Percentiles rank a stretch among this genome's conserved stretches.
phyloP scores from a whole-genome alignment of 2,329 filamentous ascomycete species.

The Blumeriella jaapii region DNA sequence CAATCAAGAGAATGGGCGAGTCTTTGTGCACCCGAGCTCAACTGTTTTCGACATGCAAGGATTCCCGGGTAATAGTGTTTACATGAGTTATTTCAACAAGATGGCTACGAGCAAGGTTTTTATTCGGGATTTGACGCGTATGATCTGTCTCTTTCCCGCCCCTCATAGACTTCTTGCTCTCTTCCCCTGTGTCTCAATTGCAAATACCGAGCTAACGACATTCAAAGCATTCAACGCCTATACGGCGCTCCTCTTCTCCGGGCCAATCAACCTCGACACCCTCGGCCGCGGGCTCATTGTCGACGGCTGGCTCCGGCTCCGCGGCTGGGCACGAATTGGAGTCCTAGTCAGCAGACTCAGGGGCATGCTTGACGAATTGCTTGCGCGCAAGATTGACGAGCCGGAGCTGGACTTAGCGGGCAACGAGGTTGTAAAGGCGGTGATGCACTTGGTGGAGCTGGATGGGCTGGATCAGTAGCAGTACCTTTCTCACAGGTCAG shows the following conservation, averaged over 20 bases:
- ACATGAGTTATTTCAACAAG: constrained; percentile 83
- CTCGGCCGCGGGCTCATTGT: constrained; percentile 77
- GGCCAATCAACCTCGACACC: constrained; percentile 75
- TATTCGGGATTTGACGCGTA: constrained; percentile 79
- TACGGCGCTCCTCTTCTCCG: constrained; percentile 77
- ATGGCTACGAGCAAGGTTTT: constrained; percentile 90
- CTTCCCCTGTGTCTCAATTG: too few relatives aligned
- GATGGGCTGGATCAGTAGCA: constrained; percentile 62
- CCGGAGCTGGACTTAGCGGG: constrained; percentile 47
- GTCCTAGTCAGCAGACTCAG: constrained; percentile 76
- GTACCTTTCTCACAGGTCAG: too few relatives aligned
- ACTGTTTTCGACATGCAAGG: constrained; percentile 74
- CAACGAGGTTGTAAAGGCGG: constrained; percentile 62
- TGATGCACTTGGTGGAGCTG: constrained; percentile 73
- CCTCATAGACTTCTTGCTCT: background rate
- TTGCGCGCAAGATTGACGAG: constrained; percentile 71
- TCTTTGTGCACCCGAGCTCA: constrained; percentile 87
- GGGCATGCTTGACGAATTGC: constrained; percentile 74
- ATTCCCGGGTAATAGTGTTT: constrained; percentile 64
- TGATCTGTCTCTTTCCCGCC: constrained; percentile 30
- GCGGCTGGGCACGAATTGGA: constrained; percentile 91
- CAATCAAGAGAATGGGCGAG: constrained; percentile 70
- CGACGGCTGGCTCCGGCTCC: constrained; percentile 77
- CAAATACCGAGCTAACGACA: too few relatives aligned
- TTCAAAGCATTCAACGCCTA: constrained; percentile 78